Base-by-base conservation (phyloP, 441 rosid species). In the Adansonia gregorii region DNA sequence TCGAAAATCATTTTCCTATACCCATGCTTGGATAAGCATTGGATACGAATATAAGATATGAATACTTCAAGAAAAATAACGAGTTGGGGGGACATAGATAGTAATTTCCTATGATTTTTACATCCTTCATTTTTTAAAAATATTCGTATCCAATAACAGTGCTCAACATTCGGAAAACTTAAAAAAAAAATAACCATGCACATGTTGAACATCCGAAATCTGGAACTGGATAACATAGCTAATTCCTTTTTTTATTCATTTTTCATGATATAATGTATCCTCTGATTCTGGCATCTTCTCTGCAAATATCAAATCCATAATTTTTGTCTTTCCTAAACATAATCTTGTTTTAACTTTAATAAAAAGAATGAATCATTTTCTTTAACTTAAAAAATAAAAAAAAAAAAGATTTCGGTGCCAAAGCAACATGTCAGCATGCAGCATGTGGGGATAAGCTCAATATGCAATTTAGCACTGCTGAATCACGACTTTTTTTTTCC, bases 391-490 rank as follows among this genome's bases (percentile, higher is more conserved):
- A 45, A 4, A n/a, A n/a, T n/a, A n/a, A 3, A 48, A 22, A 46
- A 20, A 2, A 31, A 31, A 27, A 27, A 3, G 41, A 51, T 22
- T 49, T 68, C n/a, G 55, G 41, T 66, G 24, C 12, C 19, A 22
- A 68, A 52, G 45, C 14, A 14, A 49, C 4, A 22, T 20, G 72
- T 68, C 74, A 31, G 61, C 46, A 61, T 61, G 45, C 43, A 27
- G 43, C 43, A 52, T n/a, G 63, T 31, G 27, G 48, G 74, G 63
- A 31, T 63, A 72, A 35, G 75, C 45, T 31, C 24, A 14, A 49
- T 12, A 14, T 20, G 56, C 72, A 68, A 17, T 67, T 67, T 67
- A 19, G 7, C 48, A 71, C 51, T 15, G 17, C 45, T 56, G 76
- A 17, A 73, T 27, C 46, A 54, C 75, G 54, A 55, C 35, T 31